phyloP scores from a whole-genome alignment of 1,139 yeast genomes.

The Zygosaccharomyces pseudobailii region DNA sequence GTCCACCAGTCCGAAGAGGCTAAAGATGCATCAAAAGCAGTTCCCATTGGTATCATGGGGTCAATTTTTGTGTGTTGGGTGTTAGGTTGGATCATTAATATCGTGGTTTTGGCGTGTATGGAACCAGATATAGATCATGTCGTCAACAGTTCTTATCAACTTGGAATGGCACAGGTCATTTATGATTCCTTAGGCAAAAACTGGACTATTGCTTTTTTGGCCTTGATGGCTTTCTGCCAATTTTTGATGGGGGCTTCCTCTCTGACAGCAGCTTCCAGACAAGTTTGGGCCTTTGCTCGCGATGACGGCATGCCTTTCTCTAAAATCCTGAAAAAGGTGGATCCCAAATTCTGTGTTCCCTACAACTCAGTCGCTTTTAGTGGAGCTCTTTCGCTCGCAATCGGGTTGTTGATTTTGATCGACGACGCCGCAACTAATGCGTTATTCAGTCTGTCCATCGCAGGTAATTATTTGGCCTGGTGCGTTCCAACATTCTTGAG shows the following conservation, averaged over 20 bases:
- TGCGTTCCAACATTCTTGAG: constrained; percentile 50
- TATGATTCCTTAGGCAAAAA: constrained; percentile 59
- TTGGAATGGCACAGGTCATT: constrained; percentile 61
- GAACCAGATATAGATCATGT: constrained; percentile 45
- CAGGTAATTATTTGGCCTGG: constrained; percentile 60
- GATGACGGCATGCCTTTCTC: constrained; percentile 49
- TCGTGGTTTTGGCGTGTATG: constrained; percentile 53
- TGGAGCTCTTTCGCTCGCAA: constrained; percentile 41
- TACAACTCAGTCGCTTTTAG: constrained; percentile 53
- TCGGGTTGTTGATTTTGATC: constrained; percentile 56
- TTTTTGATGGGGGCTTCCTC: constrained; percentile 64
- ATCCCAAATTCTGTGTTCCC: constrained; percentile 50
- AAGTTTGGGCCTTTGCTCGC: constrained; percentile 49
- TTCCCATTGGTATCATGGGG: constrained; percentile 57
- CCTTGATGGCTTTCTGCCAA: constrained; percentile 54
- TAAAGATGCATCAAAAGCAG: constrained; percentile 54
- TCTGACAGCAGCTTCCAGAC: constrained; percentile 47
- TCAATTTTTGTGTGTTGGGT: constrained; percentile 57
- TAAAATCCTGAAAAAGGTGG: constrained; percentile 46
- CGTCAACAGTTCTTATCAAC: constrained; percentile 43
- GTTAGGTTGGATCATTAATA: constrained; percentile 53
- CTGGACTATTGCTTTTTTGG: constrained; percentile 65
- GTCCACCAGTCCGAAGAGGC: constrained; percentile 73
- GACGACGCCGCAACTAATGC: constrained; percentile 57
- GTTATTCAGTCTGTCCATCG: constrained; percentile 51